phyloP scores from a whole-genome alignment of 225 moss, liverwort and hornwort species.

The Lunularia cruciata region DNA sequence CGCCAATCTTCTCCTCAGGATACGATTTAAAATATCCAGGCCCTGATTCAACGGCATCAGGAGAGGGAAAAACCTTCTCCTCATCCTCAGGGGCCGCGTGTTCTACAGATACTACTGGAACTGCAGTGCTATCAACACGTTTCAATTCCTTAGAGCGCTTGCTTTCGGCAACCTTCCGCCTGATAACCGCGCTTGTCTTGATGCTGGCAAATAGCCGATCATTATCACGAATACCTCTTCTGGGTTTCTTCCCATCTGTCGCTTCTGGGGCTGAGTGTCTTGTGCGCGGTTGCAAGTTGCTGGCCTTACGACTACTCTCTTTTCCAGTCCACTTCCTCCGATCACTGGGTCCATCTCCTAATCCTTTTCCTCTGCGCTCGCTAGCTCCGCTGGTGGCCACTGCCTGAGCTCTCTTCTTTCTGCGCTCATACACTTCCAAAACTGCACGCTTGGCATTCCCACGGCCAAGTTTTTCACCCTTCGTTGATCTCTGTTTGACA shows the following conservation, averaged over 20 bases:
- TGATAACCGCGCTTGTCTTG: conserved; percentile 27
- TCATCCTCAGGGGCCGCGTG: conserved; percentile 10
- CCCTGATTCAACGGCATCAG: not conserved
- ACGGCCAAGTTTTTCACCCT: conserved; percentile 33
- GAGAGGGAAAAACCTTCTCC: conserved; percentile 14
- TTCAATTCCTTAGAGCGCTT: conserved; percentile 29
- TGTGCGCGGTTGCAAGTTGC: conserved; percentile 21
- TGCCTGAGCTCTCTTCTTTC: conserved; percentile 29
- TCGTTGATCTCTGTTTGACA: conserved; percentile 28
- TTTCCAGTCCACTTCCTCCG: conserved; percentile 35
- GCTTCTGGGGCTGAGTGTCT: conserved; percentile 27
- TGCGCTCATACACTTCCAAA: conserved; percentile 31
- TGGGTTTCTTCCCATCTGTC: conserved; percentile 23
- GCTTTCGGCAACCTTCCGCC: conserved; percentile 29
- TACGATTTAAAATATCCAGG: not conserved
- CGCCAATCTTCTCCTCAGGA: not conserved
- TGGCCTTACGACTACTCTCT: conserved; percentile 20
- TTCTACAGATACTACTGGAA: not conserved
- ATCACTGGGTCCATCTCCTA: conserved; percentile 21
- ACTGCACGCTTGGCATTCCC: conserved; percentile 31
- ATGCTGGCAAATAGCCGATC: conserved; percentile 38
- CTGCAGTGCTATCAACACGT: conserved; percentile 7
- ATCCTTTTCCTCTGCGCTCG: conserved; percentile 21
- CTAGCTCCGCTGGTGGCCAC: conserved; percentile 16
- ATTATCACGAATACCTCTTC: conserved; percentile 45